Evolutionary conservation across 2,329 filamentous ascomycete species (phyloP).

Genomic region (Aspergillus sp.): DNA sequence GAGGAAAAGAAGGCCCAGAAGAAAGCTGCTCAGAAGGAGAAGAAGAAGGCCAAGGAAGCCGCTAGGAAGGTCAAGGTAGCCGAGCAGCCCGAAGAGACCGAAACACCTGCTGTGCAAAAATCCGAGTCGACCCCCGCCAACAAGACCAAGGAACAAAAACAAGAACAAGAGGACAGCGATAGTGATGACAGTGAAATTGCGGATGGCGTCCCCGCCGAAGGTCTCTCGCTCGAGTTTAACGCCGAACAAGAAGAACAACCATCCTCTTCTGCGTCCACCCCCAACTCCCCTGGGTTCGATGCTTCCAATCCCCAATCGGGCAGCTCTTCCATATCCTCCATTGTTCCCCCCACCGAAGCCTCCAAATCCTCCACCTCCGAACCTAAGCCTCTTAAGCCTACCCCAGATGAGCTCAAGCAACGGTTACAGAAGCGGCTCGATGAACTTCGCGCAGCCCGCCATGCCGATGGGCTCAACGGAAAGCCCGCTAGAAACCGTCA

Average conservation of each 20-base stretch:
- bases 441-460: slow-evolving; percentile 78
- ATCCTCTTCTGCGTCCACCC: slow-evolving; percentile 49
- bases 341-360: slow-evolving; percentile 49
- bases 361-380: slow-evolving; percentile 29
- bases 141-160: slow-evolving; percentile 24
- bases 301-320: slow-evolving; percentile 52
- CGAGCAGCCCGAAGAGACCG: slow-evolving; percentile 28
- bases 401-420: slow-evolving; percentile 73
- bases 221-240: slow-evolving; percentile 52
- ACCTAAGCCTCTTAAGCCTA: slow-evolving; percentile 66
- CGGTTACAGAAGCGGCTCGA: slow-evolving; percentile 82
- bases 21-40: slow-evolving; percentile 53
- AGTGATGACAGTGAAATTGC: slow-evolving; percentile 37
- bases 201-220: slow-evolving; percentile 48
- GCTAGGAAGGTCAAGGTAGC: slow-evolving; percentile 40
- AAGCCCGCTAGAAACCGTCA: slow-evolving; percentile 81
- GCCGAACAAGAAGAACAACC: slow-evolving; percentile 36
- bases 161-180: slow-evolving; percentile 26
- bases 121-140: slow-evolving; percentile 22
- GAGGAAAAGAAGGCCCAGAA: slow-evolving; percentile 48
- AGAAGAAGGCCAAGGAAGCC: slow-evolving; percentile 47
- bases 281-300: slow-evolving; percentile 61
- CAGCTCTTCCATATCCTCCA: slow-evolving; percentile 70
- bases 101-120: slow-evolving; percentile 23
- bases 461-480: slow-evolving; percentile 81